Conservation (phyloP, 768 basidiomycete genomes). For the Xerocomellus chrysenteron region DNA sequence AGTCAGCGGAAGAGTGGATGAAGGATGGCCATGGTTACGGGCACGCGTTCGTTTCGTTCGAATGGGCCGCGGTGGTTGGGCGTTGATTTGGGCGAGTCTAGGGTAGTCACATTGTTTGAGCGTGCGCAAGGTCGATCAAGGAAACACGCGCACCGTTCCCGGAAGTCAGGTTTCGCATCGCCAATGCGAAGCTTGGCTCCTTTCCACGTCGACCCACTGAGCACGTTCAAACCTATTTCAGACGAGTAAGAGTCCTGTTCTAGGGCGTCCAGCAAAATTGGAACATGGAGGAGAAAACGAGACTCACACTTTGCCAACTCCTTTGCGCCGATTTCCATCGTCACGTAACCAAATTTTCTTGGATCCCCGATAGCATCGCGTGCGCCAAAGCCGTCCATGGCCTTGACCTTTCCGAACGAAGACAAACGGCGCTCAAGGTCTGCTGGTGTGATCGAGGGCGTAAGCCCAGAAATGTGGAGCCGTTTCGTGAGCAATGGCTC, state of each 20-base stretch:
- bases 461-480: conserved; percentile 74
- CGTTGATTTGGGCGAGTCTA: conserved; percentile 18
- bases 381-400: conserved; percentile 68
- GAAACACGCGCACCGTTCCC: conserved; percentile 47
- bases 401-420: conserved; percentile 65
- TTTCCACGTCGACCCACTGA: conserved; percentile 86
- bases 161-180: conserved; percentile 77
- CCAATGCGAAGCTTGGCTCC: conserved; percentile 82
- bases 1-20: conserved; percentile 63
- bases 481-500: conserved; percentile 47
- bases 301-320: conserved; percentile 65
- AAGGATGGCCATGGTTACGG: conserved; percentile 41
- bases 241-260: conserved; percentile 1
- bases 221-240: conserved; percentile 62
- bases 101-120: not conserved
- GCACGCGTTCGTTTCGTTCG: conserved; percentile 42
- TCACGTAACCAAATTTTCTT: conserved; percentile 72
- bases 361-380: conserved; percentile 64
- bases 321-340: conserved; percentile 44
- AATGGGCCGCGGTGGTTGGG: conserved; percentile 30
- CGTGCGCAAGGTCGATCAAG: not conserved
- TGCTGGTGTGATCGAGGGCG: conserved; percentile 54
- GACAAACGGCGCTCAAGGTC: conserved; percentile 61
- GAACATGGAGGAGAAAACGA: not conserved
- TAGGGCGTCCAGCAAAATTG: not conserved